phyloP scores from a whole-genome alignment of 2,329 filamentous ascomycete genomes.

The Aspergillus pseudoglaucus region DNA sequence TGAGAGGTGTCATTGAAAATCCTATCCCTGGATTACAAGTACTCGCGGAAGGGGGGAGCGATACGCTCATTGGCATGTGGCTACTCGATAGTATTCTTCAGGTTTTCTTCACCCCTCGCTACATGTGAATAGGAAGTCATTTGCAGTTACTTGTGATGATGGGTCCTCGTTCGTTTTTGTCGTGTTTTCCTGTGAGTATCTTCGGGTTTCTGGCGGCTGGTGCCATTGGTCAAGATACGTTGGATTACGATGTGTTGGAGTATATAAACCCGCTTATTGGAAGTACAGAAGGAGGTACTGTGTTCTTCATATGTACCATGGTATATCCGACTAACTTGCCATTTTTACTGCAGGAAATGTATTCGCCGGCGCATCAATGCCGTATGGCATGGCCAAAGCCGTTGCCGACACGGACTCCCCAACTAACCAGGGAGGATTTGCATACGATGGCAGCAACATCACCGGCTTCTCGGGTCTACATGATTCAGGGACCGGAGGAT shows the following conservation, averaged over 20 bases:
- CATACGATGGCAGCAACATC: constrained; percentile 45
- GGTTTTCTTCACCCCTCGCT: background rate
- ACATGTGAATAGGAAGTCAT: background rate
- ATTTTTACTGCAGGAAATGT: constrained; percentile 43
- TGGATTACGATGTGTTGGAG: constrained; percentile 37
- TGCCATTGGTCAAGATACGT: constrained; percentile 6
- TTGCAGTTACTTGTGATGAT: background rate
- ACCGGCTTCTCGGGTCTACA: constrained; percentile 48
- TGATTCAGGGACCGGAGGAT: constrained; percentile 45
- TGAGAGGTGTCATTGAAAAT: background rate
- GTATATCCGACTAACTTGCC: background rate
- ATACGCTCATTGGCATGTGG: background rate
- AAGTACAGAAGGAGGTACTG: constrained; percentile 42
- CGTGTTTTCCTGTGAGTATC: constrained; percentile 9
- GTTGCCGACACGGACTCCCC: constrained; percentile 48
- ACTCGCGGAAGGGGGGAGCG: background rate
- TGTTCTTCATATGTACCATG: background rate
- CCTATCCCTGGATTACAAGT: background rate
- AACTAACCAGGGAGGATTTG: constrained; percentile 51
- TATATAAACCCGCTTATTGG: constrained; percentile 50
- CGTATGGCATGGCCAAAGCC: constrained; percentile 53
- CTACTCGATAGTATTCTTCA: background rate
- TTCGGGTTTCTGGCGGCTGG: constrained; percentile 5
- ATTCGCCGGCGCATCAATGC: constrained; percentile 50
- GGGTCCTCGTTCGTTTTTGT: background rate